These are phyloP conservation scores for Cladosporium cucumerinum DNA, from an alignment of 2,329 filamentous ascomycete species.

Conservation along the genomic window DNA sequence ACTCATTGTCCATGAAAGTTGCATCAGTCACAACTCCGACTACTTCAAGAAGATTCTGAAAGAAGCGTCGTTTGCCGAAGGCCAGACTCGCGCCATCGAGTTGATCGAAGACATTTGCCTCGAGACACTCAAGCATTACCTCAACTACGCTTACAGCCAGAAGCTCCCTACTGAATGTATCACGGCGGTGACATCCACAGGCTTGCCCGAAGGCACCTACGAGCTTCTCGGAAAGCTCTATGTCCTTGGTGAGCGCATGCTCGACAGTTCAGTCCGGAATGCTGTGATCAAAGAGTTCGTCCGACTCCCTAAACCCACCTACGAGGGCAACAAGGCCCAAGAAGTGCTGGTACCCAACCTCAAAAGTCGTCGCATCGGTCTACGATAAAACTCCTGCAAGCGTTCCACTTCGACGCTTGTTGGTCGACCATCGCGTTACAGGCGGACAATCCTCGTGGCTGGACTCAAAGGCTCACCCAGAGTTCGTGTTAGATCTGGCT, in stretches of 20 bases:
- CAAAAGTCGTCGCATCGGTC: background rate
- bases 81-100: background rate
- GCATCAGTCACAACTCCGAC: background rate
- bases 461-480: background rate
- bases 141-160: background rate
- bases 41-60: background rate
- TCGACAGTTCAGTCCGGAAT: background rate
- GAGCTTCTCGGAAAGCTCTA: background rate
- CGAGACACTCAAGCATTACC: background rate
- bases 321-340: background rate
- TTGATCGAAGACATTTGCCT: background rate
- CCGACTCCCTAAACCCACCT: background rate
- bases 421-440: background rate
- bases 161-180: background rate
- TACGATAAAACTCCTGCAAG: background rate
- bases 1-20: background rate
- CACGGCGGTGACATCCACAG: background rate
- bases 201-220: background rate
- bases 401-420: background rate
- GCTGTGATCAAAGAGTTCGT: background rate
- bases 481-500: background rate
- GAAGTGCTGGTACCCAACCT: background rate
- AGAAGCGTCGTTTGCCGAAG: background rate
- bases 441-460: too few species aligned
- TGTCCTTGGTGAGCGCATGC: background rate